Evolutionary conservation across 2,329 filamentous ascomycete species (phyloP), one percentile per base, ranked within the genome.

Genomic region (Grosmannia penicillata): DNA sequence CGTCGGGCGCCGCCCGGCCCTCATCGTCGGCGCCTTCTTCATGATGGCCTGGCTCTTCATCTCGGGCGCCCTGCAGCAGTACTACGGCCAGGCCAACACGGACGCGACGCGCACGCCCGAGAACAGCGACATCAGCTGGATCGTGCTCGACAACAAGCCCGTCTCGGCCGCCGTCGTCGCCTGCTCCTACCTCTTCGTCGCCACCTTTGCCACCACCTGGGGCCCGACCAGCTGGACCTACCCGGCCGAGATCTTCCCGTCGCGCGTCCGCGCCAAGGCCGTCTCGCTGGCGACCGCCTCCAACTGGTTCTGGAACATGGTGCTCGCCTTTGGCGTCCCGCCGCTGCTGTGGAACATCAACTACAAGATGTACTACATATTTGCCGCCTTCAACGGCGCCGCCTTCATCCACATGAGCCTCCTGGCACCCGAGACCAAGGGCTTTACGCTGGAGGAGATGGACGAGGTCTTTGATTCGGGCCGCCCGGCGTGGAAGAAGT

Each of bases 401-500:
- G 80, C 81, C 49, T 75, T 75, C 29, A 53, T 85, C 37, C 79
- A 85, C 53, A 75, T 82, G 51, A 72, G 72, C 53, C 63, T 86
- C 45, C 51, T 62, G 18, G 61, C 62, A 1, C 78, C 78, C 0
- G 66, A 84, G 57, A 85, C 80, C 0, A 72, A 75, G 28, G 79
- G 79, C 11, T 82, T 75, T 57, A 80, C 78, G 0, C 70, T 87
- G 1, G 82, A 87, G 51, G 80, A 87, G 52, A 77, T 85, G 55
- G 79, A 82, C 46, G 72, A 72, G 13, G 76, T 86, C 45, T 87
- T 87, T 53, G 65, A 72, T 47, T 65, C 66, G 8, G 70, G 69
- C 1, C 52, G 63, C 2, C 69, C 68, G 2, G 70, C 75, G 4
- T 80, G 76, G 75, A 69, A 65, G 54, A 62, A 56, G 6, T 53